phyloP scores from a whole-genome alignment of 352 stramenopile species.

The Thalassiosira ordinaria region DNA sequence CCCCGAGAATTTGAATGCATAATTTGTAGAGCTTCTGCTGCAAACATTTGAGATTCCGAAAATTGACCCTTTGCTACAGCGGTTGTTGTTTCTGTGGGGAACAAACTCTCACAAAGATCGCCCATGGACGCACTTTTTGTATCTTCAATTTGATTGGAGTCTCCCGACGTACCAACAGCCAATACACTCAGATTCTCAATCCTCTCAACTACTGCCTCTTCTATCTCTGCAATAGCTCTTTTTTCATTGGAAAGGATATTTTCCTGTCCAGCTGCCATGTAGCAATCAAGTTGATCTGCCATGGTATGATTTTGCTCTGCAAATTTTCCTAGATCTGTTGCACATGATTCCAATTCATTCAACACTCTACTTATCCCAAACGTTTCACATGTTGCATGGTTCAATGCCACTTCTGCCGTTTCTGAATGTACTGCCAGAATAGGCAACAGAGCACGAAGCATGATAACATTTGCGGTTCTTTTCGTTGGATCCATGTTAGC shows the following conservation, averaged over 20 bases:
- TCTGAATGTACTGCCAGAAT: conserved; percentile 46
- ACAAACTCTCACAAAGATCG: conserved; percentile 47
- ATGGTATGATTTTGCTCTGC: conserved; percentile 55
- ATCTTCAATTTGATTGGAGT: conserved; percentile 10
- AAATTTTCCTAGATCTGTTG: conserved; percentile 51
- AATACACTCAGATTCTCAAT: conserved; percentile 40
- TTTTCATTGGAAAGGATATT: conserved; percentile 53
- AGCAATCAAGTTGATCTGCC: conserved; percentile 55
- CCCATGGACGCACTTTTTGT: conserved; percentile 17
- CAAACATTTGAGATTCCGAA: conserved; percentile 40
- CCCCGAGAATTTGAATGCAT: conserved; percentile 8
- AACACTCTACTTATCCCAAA: conserved; percentile 50
- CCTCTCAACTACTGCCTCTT: conserved; percentile 45
- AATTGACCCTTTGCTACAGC: conserved; percentile 9
- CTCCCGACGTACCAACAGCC: conserved; percentile 1
- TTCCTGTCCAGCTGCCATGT: conserved; percentile 33
- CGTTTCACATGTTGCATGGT: conserved; percentile 38
- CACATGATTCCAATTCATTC: conserved; percentile 49
- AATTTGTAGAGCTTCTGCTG: conserved; percentile 30
- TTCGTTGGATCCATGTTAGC: conserved; percentile 9
- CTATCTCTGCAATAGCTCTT: conserved; percentile 54
- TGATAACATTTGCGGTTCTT: neutral
- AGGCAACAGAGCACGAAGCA: conserved; percentile 49
- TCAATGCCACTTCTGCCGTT: conserved; percentile 44
- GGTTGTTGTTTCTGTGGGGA: conserved; percentile 14